Base-by-base conservation (phyloP, 2,329 filamentous ascomycete species). In the Ascochyta pisi region DNA sequence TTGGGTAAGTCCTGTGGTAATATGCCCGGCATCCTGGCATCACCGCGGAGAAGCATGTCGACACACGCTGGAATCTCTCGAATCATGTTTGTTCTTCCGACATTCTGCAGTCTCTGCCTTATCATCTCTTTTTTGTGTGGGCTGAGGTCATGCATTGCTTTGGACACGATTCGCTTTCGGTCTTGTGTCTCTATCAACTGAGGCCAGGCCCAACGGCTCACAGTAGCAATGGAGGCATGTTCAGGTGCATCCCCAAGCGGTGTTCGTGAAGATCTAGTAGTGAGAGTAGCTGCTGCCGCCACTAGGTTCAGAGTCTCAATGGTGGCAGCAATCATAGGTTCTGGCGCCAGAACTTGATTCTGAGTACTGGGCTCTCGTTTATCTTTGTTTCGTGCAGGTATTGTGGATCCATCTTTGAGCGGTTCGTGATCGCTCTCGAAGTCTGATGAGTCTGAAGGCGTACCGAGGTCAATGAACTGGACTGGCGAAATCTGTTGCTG, bases 131-230 rank as follows among this genome's bases (percentile, higher is more conserved):
- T 58, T 69, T 61, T 9, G 48, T 27, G 19, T 2, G 39, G n/a
- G 9, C 22, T 47, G 56, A 78, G 66, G 10, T 76, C 68, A 7
- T 62, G 54, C 1, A 83, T 63, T 2, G 77, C 58, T 47, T 80
- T 79, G 44, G 81, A 76, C 22, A 83, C 59, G 1, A 81, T 64
- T 6, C 79, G 74, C 35, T 77, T 75, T 10, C 79, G 70, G 57
- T 84, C 80, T 8, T 58, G 39, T 2, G 70, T 66, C 8, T 73
- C 68, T 34, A 75, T 63, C 4, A 84, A 66, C 1, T 72, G 50
- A 3, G 59, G 49, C 70, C 74, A 79, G 4, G 57, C 50, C 69
- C 78, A 75, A n/a, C 57, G 49, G 10, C 59, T 56, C 15, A 73
- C 61, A 12, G 66, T 63, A 2, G 50, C 31, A 6, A 72, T 64